Evolutionary conservation across 2,329 filamentous ascomycete genomes (phyloP), one percentile per base, ranked within the genome.

Genomic region (Alternaria sp.): DNA sequence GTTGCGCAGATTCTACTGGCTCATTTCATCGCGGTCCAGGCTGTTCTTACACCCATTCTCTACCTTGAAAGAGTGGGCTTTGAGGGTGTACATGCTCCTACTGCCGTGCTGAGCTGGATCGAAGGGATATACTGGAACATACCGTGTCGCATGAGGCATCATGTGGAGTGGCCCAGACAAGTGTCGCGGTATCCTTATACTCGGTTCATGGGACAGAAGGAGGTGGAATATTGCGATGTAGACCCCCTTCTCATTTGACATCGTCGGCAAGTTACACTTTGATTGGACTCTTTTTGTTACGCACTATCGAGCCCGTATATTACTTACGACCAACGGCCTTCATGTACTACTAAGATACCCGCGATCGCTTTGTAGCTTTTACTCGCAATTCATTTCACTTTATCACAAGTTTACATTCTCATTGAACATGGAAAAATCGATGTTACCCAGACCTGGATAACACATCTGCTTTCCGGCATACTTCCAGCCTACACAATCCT

Each of bases 21-120:
- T 7, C 83, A 85, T 66, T 85, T 84, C 67, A 78, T 85, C n/a
- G 79, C 81, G 1, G 68, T 84, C 0, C 81, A 85, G 55, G 74
- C 82, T 1, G 72, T 85, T 6, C 76, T 86, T 60, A 77, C 77
- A 6, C 82, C 82, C 0, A 79, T 84, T 6, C 55, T 79, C 32
- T 73, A 74, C 7, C 69, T 77, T 2, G 76, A 78, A 49, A 65
- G 77, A 43, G 71, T 76, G 0, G 77, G 76, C 4, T 78, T 79
- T 32, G 67, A 75, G 51, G 77, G 77, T 2, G 61, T 79, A 3
- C 67, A 79, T 36, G 77, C 77, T 0, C 76, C 77, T 2, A 75
- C 76, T 0, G 73, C 72, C 11, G 66, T 75, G 1, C 56, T 78
- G 44, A 63, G 70, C 4, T 79, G 77, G 77, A 71, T 79, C 10